Evolutionary conservation across 257 asterid species (phyloP), one percentile per base, ranked within the genome.

Genomic region (Thymus mandschuricus): DNA sequence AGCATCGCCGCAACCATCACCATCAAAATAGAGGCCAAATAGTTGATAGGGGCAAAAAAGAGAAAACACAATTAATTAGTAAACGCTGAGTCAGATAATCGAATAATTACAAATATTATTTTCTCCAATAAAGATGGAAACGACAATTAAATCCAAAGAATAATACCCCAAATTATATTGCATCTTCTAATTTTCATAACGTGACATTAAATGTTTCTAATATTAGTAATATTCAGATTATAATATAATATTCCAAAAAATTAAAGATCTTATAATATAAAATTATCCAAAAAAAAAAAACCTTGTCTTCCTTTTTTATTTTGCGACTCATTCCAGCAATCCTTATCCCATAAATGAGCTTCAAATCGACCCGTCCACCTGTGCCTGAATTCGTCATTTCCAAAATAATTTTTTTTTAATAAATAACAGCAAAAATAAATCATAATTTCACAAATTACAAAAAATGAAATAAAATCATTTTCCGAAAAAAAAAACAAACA

Each of bases 271-370:
- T 44, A 2, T 27, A 8, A 0, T 1, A 10, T 1, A 43, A 51
- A 44, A 10, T 52, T 38, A 34, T 27, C 2, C 64, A 64, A 66
- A 27, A 21, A 33, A 2, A 21, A 8, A 43, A 57, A 72, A 89
- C 97, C 97, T 91, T 94, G 99, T 88, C 95, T 88, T 73, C 97
- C 99, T 86, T 94, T 94, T 81, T 91, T 91, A 79, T 77, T 94
- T 66, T 89, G 99, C 0, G 99, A 74, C 73, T 94, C 88, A 75
- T 94, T 94, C 99, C 99, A 94, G 80, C 97, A 86, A 57, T 94
- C 88, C 82, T 91, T 94, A 83, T 94, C 99, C 99, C 99, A 94
- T 72, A 94, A 66, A 83, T 94, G 99, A 74, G 99, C 99, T 83
- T 94, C 99, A 35, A 81, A 94, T 1, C 99, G 87, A 12, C 99